Conservation (phyloP, 495 filamentous ascomycete genomes). For the Penicillium egyptiacum region DNA sequence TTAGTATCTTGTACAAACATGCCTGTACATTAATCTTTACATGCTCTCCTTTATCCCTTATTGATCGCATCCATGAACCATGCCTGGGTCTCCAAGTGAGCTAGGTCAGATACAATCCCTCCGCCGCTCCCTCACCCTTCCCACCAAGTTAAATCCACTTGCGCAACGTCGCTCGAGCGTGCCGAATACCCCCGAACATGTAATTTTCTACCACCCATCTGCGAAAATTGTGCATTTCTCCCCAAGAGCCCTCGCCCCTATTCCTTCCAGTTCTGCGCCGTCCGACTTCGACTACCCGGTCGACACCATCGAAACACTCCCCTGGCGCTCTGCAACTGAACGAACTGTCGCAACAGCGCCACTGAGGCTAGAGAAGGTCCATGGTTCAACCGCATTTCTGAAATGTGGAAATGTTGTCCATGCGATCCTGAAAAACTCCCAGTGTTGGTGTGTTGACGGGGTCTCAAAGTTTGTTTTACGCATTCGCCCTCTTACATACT, state of each 20-base stretch:
- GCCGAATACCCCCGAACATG: conserved; percentile 56
- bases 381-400: conserved; percentile 79
- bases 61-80: conserved; percentile 32
- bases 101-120: conserved; percentile 39
- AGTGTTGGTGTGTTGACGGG: conserved; percentile 90
- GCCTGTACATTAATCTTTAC: conserved; percentile 19
- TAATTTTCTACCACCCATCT: conserved; percentile 66
- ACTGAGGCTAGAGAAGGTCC: conserved; percentile 75
- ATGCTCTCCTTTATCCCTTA: conserved; percentile 12
- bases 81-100: conserved; percentile 42
- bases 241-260: conserved; percentile 41
- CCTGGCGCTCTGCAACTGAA: conserved; percentile 75
- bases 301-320: conserved; percentile 54
- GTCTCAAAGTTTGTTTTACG: conserved; percentile 79
- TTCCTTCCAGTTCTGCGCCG: conserved; percentile 42
- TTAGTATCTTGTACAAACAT: conserved; percentile 15
- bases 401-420: conserved; percentile 78
- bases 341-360: conserved; percentile 78
- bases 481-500: conserved; percentile 76
- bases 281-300: conserved; percentile 50
- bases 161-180: conserved; percentile 37
- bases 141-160: conserved; percentile 46
- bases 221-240: conserved; percentile 67
- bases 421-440: conserved; percentile 81
- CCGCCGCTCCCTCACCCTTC: conserved; percentile 61